Percentiles rank a stretch among this genome's conserved stretches.
phyloP scores from a whole-genome alignment of 176 grass and related monocot genomes.

The Olyra latifolia region DNA sequence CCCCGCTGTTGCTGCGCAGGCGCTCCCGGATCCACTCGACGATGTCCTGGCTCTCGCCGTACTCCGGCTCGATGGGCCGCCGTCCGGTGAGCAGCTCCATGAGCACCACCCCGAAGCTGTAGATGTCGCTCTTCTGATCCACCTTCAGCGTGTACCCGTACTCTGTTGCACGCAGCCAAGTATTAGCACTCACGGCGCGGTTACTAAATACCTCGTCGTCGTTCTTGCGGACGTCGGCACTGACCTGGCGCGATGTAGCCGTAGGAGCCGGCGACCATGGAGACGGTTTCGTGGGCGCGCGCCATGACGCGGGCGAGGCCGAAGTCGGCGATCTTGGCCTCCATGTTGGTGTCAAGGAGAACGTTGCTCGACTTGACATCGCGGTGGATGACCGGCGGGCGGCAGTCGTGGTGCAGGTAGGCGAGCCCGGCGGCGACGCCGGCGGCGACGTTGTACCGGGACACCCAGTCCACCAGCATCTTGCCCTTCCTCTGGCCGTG shows the following conservation, averaged over 20 bases:
- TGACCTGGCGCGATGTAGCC: constrained; percentile 93
- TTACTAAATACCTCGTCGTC: neutral
- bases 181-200: neutral
- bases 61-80: constrained; percentile 75
- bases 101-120: constrained; percentile 86
- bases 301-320: constrained; percentile 89
- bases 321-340: constrained; percentile 88
- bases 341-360: constrained; percentile 81
- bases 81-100: constrained; percentile 93
- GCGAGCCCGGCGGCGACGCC: constrained; percentile 81
- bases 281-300: constrained; percentile 73
- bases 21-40: constrained; percentile 80
- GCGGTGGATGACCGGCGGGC: constrained; percentile 86
- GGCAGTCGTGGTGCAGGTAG: constrained; percentile 95
- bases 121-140: constrained; percentile 95
- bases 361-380: constrained; percentile 98
- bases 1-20: constrained; percentile 55
- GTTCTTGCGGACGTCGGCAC: neutral
- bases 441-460: constrained; percentile 81
- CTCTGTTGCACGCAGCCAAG: constrained; percentile 39
- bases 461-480: constrained; percentile 79
- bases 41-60: constrained; percentile 71
- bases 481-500: constrained; percentile 61
- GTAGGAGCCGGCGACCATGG: constrained; percentile 82
- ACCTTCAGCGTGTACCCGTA: constrained; percentile 94